Evolutionary conservation across 352 stramenopile genomes (phyloP).

Genomic region (Stephanocyclus meneghinianus): DNA sequence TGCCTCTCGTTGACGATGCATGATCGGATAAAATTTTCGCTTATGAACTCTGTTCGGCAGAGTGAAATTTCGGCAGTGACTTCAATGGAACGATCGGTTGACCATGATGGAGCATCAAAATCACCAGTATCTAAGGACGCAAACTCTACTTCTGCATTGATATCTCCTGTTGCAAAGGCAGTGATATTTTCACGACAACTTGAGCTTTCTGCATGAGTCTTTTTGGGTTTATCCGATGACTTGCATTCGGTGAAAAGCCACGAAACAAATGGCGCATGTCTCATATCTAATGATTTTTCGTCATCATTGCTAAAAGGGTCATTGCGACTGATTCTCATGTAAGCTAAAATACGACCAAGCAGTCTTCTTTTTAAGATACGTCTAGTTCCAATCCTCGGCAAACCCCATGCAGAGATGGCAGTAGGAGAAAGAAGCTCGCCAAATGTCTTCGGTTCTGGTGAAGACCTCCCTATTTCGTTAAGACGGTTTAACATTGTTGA

Average conservation of each 20-base stretch:
- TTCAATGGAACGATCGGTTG: too few relatives aligned
- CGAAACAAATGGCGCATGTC: slow-evolving; percentile 52
- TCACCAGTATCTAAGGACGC: too few relatives aligned
- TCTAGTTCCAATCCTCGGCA: slow-evolving; percentile 52
- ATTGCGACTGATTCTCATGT: slow-evolving; percentile 52
- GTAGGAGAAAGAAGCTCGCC: slow-evolving; percentile 59
- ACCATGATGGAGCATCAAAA: too few relatives aligned
- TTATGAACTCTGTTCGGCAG: slow-evolving; percentile 11
- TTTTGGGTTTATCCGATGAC: not conserved
- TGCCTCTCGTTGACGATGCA: slow-evolving; percentile 21
- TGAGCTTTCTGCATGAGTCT: not conserved
- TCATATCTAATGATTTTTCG: slow-evolving; percentile 39
- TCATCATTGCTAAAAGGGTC: slow-evolving; percentile 3
- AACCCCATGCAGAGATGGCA: slow-evolving; percentile 66
- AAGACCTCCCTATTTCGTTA: slow-evolving; percentile 55
- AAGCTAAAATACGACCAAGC: slow-evolving; percentile 68
- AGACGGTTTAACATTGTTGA: slow-evolving; percentile 72
- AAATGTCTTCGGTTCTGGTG: slow-evolving; percentile 53
- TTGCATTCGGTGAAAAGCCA: slow-evolving; percentile 44
- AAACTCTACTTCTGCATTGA: too few relatives aligned
- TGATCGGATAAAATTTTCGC: slow-evolving; percentile 30
- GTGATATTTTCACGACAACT: too few relatives aligned
- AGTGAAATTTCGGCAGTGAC: too few relatives aligned
- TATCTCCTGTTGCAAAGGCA: too few relatives aligned
- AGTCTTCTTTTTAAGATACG: slow-evolving; percentile 59